These are phyloP conservation scores for Eimeria tenella DNA, from an alignment of 169 alveolate genomes.

Conservation along the genomic window DNA sequence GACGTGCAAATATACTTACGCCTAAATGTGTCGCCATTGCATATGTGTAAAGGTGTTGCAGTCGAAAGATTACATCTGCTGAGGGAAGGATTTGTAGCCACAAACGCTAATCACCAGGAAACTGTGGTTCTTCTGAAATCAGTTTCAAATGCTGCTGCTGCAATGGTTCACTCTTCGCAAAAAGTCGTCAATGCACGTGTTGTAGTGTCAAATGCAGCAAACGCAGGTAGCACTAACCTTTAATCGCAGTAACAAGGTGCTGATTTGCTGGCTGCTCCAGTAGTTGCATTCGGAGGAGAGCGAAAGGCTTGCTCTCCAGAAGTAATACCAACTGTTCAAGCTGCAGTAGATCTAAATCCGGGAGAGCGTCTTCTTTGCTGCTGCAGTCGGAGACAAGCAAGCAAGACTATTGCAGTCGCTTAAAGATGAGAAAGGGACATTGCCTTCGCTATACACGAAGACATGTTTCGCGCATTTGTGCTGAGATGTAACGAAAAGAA, in stretches of 20 bases:
- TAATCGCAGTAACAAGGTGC: constrained; percentile 55
- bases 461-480: too few relatives aligned
- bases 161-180: not conserved
- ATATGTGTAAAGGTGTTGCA: not conserved
- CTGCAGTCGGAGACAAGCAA: constrained; percentile 12
- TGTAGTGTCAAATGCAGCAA: not conserved
- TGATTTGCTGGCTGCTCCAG: constrained; percentile 38
- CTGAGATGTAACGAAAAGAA: too few relatives aligned
- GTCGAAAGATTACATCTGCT: too few relatives aligned
- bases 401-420: too few relatives aligned
- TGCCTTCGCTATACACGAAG: too few relatives aligned
- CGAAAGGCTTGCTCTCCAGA: constrained; percentile 53
- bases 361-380: constrained; percentile 57
- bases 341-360: constrained; percentile 38
- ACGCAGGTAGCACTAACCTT: constrained; percentile 28
- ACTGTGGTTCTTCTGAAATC: too few relatives aligned
- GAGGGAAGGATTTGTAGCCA: too few relatives aligned
- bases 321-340: constrained; percentile 55
- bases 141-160: too few relatives aligned
- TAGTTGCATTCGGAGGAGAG: constrained; percentile 49
- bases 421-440: too few relatives aligned
- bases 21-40: not conserved
- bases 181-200: not conserved
- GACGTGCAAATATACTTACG: too few relatives aligned
- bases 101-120: too few relatives aligned